Base-by-base conservation (phyloP, 1,284 basidiomycete species). In the Vanrija sp. region DNA sequence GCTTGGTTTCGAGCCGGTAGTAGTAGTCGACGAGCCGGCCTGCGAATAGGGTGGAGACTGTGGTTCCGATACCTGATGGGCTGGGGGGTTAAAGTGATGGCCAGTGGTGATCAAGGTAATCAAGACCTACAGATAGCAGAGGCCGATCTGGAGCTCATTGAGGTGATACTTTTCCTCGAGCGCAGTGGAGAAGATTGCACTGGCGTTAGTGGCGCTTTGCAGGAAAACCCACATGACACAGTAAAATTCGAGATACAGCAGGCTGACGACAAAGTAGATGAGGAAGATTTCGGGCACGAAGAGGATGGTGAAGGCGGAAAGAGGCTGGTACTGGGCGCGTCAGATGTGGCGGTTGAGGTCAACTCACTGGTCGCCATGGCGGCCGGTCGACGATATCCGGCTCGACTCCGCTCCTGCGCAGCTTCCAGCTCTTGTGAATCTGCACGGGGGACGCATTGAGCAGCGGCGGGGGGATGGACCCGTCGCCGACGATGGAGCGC, bases 181-280 rank as follows among this genome's bases (percentile, higher is more conserved):
- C 1, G 66, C 68, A 3, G 73, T 74, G 0, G 74, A 76, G 60
- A 68, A 74, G 5, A 74, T 60, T 1, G 73, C 46, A 52, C 46
- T 57, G 48, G 40, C 1, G 45, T 51, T 26, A 48, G 51, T 21
- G 8, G 18, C 28, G 18, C 23, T 39, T 29, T 46, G 26, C 8
- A 46, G 39, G 10, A 43, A 10, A 51, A 60, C 68, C 64, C 49
- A 72, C 67, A 75, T 52, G 40, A 67, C 57, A 28, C 67, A 67
- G 67, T 77, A 77, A 54, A 74, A 77, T 49, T 71, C 65, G n/a
- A 73, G 63, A 50, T 76, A 78, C 16, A 71, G 54, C 9, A 75
- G 52, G 7, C 72, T 74, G 1, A 65, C 65, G 21, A 67, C 65
- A 39, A 74, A 43, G 40, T 74, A 69, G 29, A 65, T 56, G 18